phyloP scores from a whole-genome alignment of 179 eudicot genomes.

The Spinacia oleracea region DNA sequence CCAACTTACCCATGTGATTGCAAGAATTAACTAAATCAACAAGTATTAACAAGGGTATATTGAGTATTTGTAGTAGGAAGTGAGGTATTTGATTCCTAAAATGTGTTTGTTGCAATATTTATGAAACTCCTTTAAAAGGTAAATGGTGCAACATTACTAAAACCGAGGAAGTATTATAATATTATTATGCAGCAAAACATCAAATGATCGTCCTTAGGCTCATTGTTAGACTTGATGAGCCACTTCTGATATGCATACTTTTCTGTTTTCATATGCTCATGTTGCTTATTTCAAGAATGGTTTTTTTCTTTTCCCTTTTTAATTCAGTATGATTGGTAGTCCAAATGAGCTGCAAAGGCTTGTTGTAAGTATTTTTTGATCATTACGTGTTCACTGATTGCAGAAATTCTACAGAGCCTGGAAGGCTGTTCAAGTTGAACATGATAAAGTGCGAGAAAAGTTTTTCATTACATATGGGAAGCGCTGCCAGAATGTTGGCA shows the following conservation, averaged over 20 bases:
- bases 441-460: constrained; percentile 56
- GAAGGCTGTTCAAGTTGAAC: constrained; percentile 74
- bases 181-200: background rate
- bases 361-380: constrained; percentile 2
- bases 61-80: no score
- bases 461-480: constrained; percentile 69
- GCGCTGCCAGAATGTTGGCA: constrained; percentile 63
- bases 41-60: no score
- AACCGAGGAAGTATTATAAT: no score
- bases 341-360: constrained; percentile 8
- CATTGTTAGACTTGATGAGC: background rate
- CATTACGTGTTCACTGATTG: constrained; percentile 28
- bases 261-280: background rate
- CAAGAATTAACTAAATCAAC: no score
- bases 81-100: no score
- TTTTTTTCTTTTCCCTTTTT: background rate
- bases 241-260: background rate
- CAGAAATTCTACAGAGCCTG: constrained; percentile 99
- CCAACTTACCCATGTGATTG: no score
- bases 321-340: background rate
- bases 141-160: no score
- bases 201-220: background rate
- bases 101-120: no score
- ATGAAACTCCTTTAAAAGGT: no score
- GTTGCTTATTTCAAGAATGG: background rate